phyloP scores from a whole-genome alignment of 2,329 filamentous ascomycete species.

The Alternaria sp. region DNA sequence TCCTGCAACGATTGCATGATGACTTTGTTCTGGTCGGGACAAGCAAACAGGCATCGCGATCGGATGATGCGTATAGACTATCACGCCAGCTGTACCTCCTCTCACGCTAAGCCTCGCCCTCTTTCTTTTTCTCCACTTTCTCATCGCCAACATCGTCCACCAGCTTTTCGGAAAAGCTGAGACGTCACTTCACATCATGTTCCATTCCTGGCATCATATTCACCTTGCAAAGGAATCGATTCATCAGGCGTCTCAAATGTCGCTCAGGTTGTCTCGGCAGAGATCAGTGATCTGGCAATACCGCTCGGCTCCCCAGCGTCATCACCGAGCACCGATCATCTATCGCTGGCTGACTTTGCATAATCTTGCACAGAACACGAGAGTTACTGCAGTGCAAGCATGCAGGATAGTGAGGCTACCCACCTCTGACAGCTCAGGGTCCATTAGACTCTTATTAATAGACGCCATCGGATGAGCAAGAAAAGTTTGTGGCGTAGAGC shows the following conservation, averaged over 20 bases:
- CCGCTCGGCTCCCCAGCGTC: conserved; percentile 16
- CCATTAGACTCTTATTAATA: conserved; percentile 14
- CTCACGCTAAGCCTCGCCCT: background rate
- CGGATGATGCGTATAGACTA: background rate
- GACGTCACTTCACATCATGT: conserved; percentile 1
- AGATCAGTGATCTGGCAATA: background rate
- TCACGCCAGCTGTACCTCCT: background rate
- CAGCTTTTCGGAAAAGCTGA: background rate
- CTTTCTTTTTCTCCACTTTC: background rate
- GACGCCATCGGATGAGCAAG: background rate
- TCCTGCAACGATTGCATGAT: background rate
- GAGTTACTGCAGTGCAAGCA: background rate
- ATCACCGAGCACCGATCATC: conserved; percentile 13
- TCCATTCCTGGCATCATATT: conserved; percentile 1
- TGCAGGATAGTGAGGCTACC: conserved; percentile 4
- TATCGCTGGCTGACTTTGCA: conserved; percentile 12
- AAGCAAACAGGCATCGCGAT: background rate
- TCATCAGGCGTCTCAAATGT: background rate
- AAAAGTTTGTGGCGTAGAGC: conserved; percentile 11
- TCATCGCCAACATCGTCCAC: conserved; percentile 2
- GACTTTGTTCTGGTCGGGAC: background rate
- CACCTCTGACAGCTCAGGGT: conserved; percentile 6
- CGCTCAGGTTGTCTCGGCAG: conserved; percentile 6
- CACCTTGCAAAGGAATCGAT: background rate
- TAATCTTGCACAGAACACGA: conserved; percentile 1